These are phyloP conservation scores for Fraxinus sp. DNA, from an alignment of 305 asterid genomes.

Conservation along the genomic window DNA sequence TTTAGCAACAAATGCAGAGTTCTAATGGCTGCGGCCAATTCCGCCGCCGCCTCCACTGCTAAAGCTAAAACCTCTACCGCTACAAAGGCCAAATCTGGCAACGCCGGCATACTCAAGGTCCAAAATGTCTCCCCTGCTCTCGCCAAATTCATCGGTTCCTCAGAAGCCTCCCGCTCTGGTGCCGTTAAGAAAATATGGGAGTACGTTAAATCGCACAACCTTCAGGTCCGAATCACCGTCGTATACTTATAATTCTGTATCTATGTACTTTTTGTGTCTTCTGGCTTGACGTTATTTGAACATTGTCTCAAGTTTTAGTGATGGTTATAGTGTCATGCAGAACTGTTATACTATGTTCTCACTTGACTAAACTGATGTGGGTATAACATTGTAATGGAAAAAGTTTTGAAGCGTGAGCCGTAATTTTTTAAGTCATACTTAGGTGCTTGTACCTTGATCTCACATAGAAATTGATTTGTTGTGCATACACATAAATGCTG, in stretches of 20 bases:
- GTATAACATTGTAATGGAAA: background rate
- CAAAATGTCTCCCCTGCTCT: conserved; percentile 51
- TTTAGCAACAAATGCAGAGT: conserved; percentile 37
- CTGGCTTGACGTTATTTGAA: background rate
- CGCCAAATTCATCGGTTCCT: conserved; percentile 45
- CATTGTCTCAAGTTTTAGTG: background rate
- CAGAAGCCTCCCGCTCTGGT: conserved; percentile 47
- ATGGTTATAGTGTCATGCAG: background rate
- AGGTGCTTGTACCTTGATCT: background rate
- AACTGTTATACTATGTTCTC: background rate
- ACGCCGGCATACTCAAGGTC: conserved; percentile 41
- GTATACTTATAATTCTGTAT: background rate
- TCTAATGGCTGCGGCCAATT: conserved; percentile 43
- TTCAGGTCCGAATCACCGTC: conserved; percentile 39
- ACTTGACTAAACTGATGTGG: background rate
- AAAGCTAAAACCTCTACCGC: conserved; percentile 12
- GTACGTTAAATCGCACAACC: conserved; percentile 46
- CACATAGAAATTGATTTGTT: background rate
- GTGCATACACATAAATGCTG: background rate
- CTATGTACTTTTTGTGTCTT: background rate
- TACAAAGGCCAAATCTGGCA: conserved; percentile 21
- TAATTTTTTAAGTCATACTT: background rate
- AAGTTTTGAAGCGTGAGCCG: background rate
- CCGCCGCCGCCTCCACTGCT: conserved; percentile 29
- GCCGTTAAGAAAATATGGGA: conserved; percentile 61